Percentiles rank a stretch among this genome's conserved stretches.
phyloP scores from a whole-genome alignment of 345 rosid genomes.

The Gossypium australe region DNA sequence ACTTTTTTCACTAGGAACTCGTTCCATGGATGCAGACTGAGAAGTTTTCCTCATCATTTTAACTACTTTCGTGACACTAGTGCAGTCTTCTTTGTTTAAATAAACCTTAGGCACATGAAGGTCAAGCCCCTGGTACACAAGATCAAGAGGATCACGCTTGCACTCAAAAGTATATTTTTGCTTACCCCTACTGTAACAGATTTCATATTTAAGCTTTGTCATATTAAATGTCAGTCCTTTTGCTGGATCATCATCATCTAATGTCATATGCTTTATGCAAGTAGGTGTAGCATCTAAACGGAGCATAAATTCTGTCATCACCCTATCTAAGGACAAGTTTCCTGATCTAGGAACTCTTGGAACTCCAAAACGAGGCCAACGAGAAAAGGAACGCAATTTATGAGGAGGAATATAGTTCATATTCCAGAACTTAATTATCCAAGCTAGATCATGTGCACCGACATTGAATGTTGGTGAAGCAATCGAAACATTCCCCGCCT shows the following conservation, averaged over 20 bases:
- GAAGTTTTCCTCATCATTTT: conserved; percentile 53
- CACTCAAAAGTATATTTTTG: conserved; percentile 86
- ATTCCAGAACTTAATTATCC: conserved; percentile 78
- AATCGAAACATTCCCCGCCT: conserved; percentile 35
- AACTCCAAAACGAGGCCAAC: conserved; percentile 95
- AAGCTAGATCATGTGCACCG: conserved; percentile 97
- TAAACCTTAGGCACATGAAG: conserved; percentile 80
- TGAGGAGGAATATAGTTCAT: conserved; percentile 91
- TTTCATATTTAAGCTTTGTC: conserved; percentile 79
- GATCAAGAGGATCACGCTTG: conserved; percentile 88
- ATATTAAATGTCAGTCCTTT: conserved; percentile 75
- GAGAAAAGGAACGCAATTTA: conserved; percentile 80
- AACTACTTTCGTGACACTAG: conserved; percentile 44
- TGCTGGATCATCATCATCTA: conserved; percentile 93
- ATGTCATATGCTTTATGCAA: conserved; percentile 61
- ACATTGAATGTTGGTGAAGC: conserved; percentile 59
- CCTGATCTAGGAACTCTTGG: conserved; percentile 82
- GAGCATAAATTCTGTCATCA: conserved; percentile 94
- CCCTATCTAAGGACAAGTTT: conserved; percentile 84
- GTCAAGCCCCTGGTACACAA: conserved; percentile 91
- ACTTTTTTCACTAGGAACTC: conserved; percentile 58
- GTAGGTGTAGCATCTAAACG: conserved; percentile 81
- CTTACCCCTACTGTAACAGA: conserved; percentile 78
- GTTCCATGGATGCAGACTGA: conserved; percentile 52
- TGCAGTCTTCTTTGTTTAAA: conserved; percentile 53